Conservation (phyloP, 1,139 yeast species). For the Kodamaea suecica region DNA sequence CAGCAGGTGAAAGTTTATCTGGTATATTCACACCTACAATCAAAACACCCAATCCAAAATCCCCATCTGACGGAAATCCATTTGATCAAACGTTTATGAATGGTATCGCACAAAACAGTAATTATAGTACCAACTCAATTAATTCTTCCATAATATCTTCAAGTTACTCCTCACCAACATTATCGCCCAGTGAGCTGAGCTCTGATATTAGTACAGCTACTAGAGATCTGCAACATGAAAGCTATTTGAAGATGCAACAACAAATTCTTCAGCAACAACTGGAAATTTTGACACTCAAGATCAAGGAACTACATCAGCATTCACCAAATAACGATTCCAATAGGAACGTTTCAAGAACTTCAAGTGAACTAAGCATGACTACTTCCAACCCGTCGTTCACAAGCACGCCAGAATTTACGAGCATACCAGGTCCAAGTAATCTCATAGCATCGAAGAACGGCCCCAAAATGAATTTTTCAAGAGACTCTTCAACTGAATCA, state of each 20-base stretch:
- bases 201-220: background rate
- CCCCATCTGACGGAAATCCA: constrained; percentile 32
- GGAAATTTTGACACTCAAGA: constrained; percentile 28
- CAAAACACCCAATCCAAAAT: constrained; percentile 28
- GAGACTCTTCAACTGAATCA: constrained; percentile 16
- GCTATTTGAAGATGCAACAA: constrained; percentile 38
- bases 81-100: constrained; percentile 33
- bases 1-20: constrained; percentile 12
- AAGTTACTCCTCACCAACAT: constrained; percentile 11
- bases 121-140: constrained; percentile 6
- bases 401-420: background rate
- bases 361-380: constrained; percentile 2
- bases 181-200: constrained; percentile 16
- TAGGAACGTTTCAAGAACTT: constrained; percentile 2
- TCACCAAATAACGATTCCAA: background rate
- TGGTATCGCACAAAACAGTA: constrained; percentile 10
- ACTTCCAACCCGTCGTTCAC: background rate
- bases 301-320: constrained; percentile 13
- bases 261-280: constrained; percentile 41
- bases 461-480: constrained; percentile 7
- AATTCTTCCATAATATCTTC: constrained; percentile 2
- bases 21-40: constrained; percentile 42
- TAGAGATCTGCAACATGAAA: constrained; percentile 27
- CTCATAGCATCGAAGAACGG: background rate
- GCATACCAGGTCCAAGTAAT: background rate